These are phyloP conservation scores for Trichosporon asahii DNA, from an alignment of 1,284 basidiomycete genomes.

Conservation along the genomic window DNA sequence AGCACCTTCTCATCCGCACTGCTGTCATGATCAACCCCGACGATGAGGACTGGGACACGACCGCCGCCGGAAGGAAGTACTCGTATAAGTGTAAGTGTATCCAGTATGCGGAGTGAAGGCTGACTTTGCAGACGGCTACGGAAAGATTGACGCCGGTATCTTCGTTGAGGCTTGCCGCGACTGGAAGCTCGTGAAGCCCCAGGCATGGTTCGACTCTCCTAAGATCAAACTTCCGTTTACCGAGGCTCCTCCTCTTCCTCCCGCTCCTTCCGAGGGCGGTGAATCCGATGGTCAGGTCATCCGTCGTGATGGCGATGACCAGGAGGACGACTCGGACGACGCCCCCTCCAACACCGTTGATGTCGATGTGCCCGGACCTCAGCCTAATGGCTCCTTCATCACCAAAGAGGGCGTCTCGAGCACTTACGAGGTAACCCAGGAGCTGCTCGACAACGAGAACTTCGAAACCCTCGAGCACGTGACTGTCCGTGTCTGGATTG, in stretches of 20 bases:
- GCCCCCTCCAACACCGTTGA: conserved; percentile 15
- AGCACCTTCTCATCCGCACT: conserved; percentile 80
- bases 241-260: conserved; percentile 14
- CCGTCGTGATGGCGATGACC: not conserved
- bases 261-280: not conserved
- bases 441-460: conserved; percentile 70
- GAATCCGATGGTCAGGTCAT: not conserved
- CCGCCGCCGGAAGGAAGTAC: conserved; percentile 71
- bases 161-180: conserved; percentile 76
- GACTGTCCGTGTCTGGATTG: conserved; percentile 88
- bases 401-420: conserved; percentile 65
- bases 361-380: conserved; percentile 22
- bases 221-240: conserved; percentile 60
- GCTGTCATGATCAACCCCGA: conserved; percentile 77
- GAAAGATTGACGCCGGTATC: conserved; percentile 76
- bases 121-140: conserved; percentile 66
- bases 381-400: conserved; percentile 54
- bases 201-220: conserved; percentile 79
- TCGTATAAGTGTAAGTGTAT: conserved; percentile 77
- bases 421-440: conserved; percentile 66
- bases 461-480: conserved; percentile 88
- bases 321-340: not conserved
- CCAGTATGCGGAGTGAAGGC: not conserved
- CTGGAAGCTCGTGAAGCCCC: conserved; percentile 90
- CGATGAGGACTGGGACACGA: conserved; percentile 93